Conservation (phyloP, 306 rosid genomes). For the Begonia masoniana region DNA sequence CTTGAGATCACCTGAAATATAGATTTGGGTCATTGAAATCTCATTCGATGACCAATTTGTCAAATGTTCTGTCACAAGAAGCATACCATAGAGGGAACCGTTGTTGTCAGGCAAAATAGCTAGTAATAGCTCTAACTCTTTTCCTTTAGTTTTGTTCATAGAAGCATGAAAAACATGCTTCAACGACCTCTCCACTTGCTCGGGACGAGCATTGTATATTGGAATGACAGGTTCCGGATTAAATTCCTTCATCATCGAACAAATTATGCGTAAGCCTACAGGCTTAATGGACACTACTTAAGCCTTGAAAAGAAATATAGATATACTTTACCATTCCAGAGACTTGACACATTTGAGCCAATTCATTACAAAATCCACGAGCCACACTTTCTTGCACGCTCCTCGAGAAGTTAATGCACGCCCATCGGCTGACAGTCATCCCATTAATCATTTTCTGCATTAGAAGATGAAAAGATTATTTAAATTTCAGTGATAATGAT, state of each 20-base stretch:
- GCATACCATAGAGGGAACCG: conserved; percentile 76
- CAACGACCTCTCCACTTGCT: conserved; percentile 77
- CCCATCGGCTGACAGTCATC: conserved; percentile 94
- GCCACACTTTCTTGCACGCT: conserved; percentile 81
- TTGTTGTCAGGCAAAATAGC: conserved; percentile 89
- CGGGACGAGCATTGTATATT: conserved; percentile 78
- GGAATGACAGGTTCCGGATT: conserved; percentile 75
- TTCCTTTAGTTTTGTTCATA: conserved; percentile 69
- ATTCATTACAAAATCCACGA: conserved; percentile 73
- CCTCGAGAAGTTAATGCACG: conserved; percentile 88
- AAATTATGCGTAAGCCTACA: not conserved
- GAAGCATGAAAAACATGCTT: conserved; percentile 81
- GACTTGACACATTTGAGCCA: conserved; percentile 95
- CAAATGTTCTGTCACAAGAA: not conserved
- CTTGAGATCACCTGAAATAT: conserved; percentile 72
- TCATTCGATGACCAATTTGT: conserved; percentile 1
- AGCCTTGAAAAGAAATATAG: not conserved
- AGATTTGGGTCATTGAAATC: conserved; percentile 9
- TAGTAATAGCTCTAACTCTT: conserved; percentile 71
- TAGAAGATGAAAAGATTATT: conserved; percentile 1
- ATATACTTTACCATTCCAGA: conserved; percentile 80
- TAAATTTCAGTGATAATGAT: not conserved
- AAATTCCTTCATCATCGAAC: conserved; percentile 40
- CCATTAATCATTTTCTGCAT: conserved; percentile 96
- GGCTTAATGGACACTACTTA: not conserved